Evolutionary conservation across 1,284 basidiomycete genomes (phyloP), one percentile per base, ranked within the genome.

Genomic region (Ustilago curta): DNA sequence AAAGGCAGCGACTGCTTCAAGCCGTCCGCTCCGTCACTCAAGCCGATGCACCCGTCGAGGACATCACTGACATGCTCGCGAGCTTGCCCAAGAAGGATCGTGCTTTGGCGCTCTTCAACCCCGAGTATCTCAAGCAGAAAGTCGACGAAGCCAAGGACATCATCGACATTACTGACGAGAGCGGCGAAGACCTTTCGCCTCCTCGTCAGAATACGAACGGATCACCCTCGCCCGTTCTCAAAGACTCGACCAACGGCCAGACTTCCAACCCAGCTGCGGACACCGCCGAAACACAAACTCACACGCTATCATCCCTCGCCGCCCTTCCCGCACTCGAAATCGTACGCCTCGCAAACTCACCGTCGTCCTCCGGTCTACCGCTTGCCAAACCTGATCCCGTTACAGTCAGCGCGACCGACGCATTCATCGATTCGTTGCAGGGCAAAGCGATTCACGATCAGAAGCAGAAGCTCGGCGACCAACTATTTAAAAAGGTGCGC

Each of bases 61-160:
- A 80, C 54, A 78, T 83, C 40, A 90, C 91, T 0, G 92, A 92
- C 52, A 87, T 95, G 56, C 86, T 95, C 37, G 91, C 93, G 89
- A 90, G 90, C 72, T 87, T 96, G 25, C 91, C 92, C 3, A 95
- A 94, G 86, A 90, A 92, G 74, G 94, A 96, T 76, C 90, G 93
- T 3, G 93, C 93, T 0, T 88, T 95, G 89, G 94, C 92, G 85
- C 87, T 95, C 44, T 95, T 95, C 88, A 95, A 94, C 77, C 87
- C 88, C 9, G 93, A 95, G 74, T 89, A 93, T 40, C 87, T 95
- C 35, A 88, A 90, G 57, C 87, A 87, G 23, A 95, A 95, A 85
- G 87, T 95, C 14, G 89, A 89, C 1, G 93, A 94, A 77, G 94
- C 94, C 9, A 91, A 91, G 86, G 87, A 89, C 77, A 91, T 95